Evolutionary conservation across 176 grass and related monocot species (phyloP).

Genomic region (Zea mays): DNA sequence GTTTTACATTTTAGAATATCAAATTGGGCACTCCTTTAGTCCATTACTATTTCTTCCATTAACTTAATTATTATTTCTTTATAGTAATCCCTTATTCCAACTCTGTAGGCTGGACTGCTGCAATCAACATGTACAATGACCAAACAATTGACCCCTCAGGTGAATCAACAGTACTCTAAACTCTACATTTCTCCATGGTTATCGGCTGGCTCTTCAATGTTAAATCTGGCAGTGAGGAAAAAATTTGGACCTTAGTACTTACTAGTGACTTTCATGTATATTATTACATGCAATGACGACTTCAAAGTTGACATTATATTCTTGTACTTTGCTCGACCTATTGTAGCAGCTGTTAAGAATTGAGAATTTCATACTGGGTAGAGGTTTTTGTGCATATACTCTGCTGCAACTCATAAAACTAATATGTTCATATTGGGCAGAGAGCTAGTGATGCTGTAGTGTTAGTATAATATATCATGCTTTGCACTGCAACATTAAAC

Average conservation of each 20-base stretch:
- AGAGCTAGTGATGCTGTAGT: background rate
- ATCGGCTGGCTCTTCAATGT: background rate
- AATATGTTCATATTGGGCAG: background rate
- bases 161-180: slow-evolving; percentile 25
- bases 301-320: slow-evolving; percentile 13
- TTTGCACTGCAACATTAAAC: background rate
- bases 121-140: slow-evolving; percentile 57
- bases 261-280: slow-evolving; percentile 23
- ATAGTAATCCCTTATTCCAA: slow-evolving; percentile 9
- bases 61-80: background rate
- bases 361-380: background rate
- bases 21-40: slow-evolving; percentile 6
- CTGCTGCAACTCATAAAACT: background rate
- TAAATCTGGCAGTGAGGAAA: background rate
- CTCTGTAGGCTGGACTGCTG: slow-evolving; percentile 51
- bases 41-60: slow-evolving; percentile 24
- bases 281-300: slow-evolving; percentile 10
- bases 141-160: slow-evolving; percentile 47
- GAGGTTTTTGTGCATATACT: slow-evolving; percentile 11
- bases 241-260: slow-evolving; percentile 16
- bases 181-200: slow-evolving; percentile 10
- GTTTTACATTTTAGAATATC: slow-evolving; percentile 11
- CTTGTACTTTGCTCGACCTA: background rate
- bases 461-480: background rate
- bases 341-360: background rate